phyloP scores from a whole-genome alignment of 2,329 filamentous ascomycete species.

The Cladorrhinum sp. region DNA sequence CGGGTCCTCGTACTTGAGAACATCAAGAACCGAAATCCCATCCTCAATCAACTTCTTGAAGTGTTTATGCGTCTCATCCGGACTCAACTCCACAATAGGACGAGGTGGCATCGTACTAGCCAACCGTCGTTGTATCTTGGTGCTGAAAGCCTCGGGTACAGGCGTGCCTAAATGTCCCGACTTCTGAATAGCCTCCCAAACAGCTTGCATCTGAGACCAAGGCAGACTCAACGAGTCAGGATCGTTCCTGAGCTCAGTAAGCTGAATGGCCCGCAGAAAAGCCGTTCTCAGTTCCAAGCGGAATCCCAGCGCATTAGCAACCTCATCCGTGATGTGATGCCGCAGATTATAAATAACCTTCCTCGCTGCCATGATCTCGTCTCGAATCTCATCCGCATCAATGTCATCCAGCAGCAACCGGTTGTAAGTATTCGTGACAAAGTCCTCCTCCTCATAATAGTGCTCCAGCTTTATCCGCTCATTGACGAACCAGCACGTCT shows the following conservation, averaged over 20 bases:
- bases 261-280: constrained; percentile 56
- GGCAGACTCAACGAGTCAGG: constrained; percentile 47
- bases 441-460: constrained; percentile 97
- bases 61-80: constrained; percentile 67
- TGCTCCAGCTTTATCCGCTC: constrained; percentile 75
- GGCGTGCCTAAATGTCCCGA: constrained; percentile 61
- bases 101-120: constrained; percentile 92
- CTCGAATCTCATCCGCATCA: constrained; percentile 52
- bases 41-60: constrained; percentile 69
- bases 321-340: constrained; percentile 39
- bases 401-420: constrained; percentile 69
- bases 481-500: constrained; percentile 77
- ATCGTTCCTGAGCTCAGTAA: constrained; percentile 43
- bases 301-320: constrained; percentile 55
- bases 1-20: constrained; percentile 51
- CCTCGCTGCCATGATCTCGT: constrained; percentile 54
- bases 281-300: constrained; percentile 65
- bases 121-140: constrained; percentile 84
- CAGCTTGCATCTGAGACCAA: constrained; percentile 49
- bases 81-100: constrained; percentile 76
- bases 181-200: constrained; percentile 55
- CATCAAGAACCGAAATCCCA: constrained; percentile 64
- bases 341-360: constrained; percentile 45
- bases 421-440: constrained; percentile 88
- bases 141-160: constrained; percentile 79